Conservation (phyloP, 345 rosid species). For the Alliaria petiolata region DNA sequence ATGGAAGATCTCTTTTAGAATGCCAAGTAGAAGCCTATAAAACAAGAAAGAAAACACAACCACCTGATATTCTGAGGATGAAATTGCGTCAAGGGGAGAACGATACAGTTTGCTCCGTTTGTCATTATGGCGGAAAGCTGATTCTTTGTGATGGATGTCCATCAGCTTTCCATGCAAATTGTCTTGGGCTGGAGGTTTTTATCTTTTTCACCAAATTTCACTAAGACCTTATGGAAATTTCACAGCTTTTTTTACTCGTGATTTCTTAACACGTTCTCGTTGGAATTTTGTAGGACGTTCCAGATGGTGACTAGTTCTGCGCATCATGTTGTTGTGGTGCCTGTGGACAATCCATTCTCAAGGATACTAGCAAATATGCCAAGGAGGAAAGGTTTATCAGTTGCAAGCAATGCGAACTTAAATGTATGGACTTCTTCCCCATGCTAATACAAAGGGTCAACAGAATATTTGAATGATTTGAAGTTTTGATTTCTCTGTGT, state of each 20-base stretch:
- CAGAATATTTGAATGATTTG: slow-evolving; percentile 12
- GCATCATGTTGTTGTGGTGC: slow-evolving; percentile 71
- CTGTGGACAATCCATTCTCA: slow-evolving; percentile 41
- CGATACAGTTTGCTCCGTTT: slow-evolving; percentile 61
- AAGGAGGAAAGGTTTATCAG: slow-evolving; percentile 29
- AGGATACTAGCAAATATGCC: slow-evolving; percentile 24
- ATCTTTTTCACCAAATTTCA: not conserved
- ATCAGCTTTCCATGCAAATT: slow-evolving; percentile 69
- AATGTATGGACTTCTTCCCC: slow-evolving; percentile 46
- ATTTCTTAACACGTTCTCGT: slow-evolving; percentile 9
- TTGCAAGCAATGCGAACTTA: slow-evolving; percentile 66
- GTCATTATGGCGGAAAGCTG: slow-evolving; percentile 79
- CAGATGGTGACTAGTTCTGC: slow-evolving; percentile 89
- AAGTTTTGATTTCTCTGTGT: slow-evolving; percentile 17
- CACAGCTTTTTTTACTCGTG: not conserved
- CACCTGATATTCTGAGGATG: slow-evolving; percentile 26
- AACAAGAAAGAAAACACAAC: slow-evolving; percentile 24
- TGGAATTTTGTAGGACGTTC: slow-evolving; percentile 49
- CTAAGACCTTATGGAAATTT: not conserved
- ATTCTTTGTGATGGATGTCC: slow-evolving; percentile 81
- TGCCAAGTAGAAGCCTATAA: slow-evolving; percentile 44
- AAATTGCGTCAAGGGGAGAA: slow-evolving; percentile 41
- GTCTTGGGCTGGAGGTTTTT: slow-evolving; percentile 67
- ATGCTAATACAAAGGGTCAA: not conserved
- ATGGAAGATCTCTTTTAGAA: slow-evolving; percentile 76